Evolutionary conservation across 2,329 filamentous ascomycete species (phyloP).

Genomic region (Cephalotrichum gorgonifer): DNA sequence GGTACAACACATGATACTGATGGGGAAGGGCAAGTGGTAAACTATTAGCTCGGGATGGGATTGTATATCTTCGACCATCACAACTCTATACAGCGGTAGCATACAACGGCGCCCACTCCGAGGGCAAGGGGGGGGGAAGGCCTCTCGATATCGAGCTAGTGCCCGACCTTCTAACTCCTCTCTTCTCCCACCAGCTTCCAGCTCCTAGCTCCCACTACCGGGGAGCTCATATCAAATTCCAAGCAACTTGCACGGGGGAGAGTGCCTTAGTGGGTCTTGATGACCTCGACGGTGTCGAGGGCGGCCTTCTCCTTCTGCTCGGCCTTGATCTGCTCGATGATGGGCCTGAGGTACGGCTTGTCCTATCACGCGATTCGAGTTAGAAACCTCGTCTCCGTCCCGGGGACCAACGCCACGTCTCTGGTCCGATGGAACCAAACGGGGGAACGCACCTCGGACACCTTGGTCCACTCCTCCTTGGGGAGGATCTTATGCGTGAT

Average conservation of each 20-base stretch:
- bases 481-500: conserved; percentile 55
- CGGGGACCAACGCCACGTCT: too few species aligned
- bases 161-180: neutral
- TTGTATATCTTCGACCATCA: neutral
- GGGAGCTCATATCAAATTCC: neutral
- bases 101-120: neutral
- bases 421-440: too few species aligned
- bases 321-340: conserved; percentile 40
- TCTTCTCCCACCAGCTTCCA: neutral
- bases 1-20: too few species aligned
- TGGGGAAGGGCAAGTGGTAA: too few species aligned
- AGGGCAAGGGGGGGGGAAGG: neutral
- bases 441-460: conserved; percentile 37
- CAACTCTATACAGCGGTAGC: conserved; percentile 1
- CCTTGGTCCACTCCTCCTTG: conserved; percentile 50
- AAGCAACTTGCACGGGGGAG: neutral
- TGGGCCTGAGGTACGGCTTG: conserved; percentile 40
- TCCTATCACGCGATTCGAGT: conserved; percentile 28
- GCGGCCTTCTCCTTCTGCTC: conserved; percentile 40
- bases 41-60: too few species aligned
- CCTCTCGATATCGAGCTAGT: neutral
- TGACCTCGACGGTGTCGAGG: conserved; percentile 38
- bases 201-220: too few species aligned
- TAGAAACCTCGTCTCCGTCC: neutral
- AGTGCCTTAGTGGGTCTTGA: conserved; percentile 34